Percentiles rank a stretch among this genome's conserved stretches.
phyloP scores from a whole-genome alignment of 495 filamentous ascomycete species.

The Podospora conica region DNA sequence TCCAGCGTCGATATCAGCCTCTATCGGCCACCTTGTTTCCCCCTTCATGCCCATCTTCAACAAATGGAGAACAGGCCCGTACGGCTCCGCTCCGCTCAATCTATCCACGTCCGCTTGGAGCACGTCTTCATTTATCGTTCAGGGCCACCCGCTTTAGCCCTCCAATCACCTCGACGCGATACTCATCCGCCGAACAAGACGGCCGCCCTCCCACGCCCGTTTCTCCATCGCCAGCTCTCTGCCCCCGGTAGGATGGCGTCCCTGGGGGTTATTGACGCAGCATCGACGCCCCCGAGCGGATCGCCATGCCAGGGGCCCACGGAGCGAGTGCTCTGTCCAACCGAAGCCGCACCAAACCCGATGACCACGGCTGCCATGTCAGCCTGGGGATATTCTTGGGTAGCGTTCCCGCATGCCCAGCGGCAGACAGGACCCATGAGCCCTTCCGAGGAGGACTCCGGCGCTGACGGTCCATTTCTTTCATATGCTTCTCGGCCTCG shows the following conservation, averaged over 20 bases:
- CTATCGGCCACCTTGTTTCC: conserved; percentile 15
- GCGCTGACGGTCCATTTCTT: background rate
- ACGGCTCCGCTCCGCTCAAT: conserved; percentile 23
- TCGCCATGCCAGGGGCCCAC: background rate
- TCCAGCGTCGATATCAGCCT: conserved; percentile 10
- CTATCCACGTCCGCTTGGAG: conserved; percentile 13
- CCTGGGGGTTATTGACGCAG: conserved; percentile 12
- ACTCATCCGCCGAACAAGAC: conserved; percentile 8
- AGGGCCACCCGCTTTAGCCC: conserved; percentile 21
- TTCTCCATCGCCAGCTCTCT: conserved; percentile 7
- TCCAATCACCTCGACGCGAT: conserved; percentile 22
- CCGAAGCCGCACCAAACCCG: conserved; percentile 14
- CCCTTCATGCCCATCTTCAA: conserved; percentile 19
- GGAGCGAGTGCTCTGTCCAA: conserved; percentile 12
- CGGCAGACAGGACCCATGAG: background rate
- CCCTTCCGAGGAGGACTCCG: background rate
- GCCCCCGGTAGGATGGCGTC: background rate
- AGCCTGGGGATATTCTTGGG: background rate
- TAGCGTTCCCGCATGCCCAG: background rate
- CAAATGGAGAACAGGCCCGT: conserved; percentile 3
- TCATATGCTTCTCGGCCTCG: conserved; percentile 10
- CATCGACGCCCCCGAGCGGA: conserved; percentile 11
- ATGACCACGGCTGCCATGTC: conserved; percentile 14
- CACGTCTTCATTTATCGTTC: conserved; percentile 16
- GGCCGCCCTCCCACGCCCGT: conserved; percentile 9